Base-by-base conservation (phyloP, 2,329 filamentous ascomycete genomes). In the Tolypocladium ovalisporum region DNA sequence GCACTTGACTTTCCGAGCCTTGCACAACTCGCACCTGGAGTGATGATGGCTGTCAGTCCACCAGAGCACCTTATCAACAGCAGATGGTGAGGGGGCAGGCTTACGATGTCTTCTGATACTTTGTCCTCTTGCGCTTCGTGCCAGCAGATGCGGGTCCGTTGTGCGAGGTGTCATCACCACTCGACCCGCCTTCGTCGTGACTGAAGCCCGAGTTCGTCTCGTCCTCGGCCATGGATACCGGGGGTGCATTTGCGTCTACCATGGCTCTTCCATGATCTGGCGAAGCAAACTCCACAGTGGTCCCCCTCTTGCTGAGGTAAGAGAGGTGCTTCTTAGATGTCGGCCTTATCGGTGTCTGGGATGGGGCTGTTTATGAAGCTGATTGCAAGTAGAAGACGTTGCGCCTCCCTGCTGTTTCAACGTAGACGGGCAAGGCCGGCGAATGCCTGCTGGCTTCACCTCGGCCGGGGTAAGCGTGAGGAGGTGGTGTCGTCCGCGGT, bases 1-100 rank as follows among this genome's bases (percentile, higher is more conserved):
- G 64, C 74, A 76, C 61, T 76, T 76, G 32, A 76, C 74, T 63
- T 76, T 76, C 52, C 74, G 70, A 32, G 73, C 72, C 64, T 76
- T 76, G 68, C 74, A 76, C 52, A 75, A 66, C 63, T 76, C 74
- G 62, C 74, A 76, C 58, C 73, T 75, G 60, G 17, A 19, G 9
- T 40, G 3, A 8, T 40, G 3, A 17, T 35, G 29, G 19, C 13
- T 32, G 54, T 58, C 56, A 55, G 49, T 56, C 29, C 52, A 39
- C 57, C 3, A 6, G 47, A 34, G 27, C 27, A 4, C 27, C 17
- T 19, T 32, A 17, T 12, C 27, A 34, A 51, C 9, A 34, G 17
- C 47, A 51, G 27, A 34, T 51, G 47, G 29, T 34, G 10, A n/a
- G 34, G 22, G 53, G n/a, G 37, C 22, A 40, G 54, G 29, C 73